Evolutionary conservation across 192 early-diverging fungal genomes (phyloP), one percentile per base, ranked within the genome.

Genomic region (Radiomyces spectabilis): DNA sequence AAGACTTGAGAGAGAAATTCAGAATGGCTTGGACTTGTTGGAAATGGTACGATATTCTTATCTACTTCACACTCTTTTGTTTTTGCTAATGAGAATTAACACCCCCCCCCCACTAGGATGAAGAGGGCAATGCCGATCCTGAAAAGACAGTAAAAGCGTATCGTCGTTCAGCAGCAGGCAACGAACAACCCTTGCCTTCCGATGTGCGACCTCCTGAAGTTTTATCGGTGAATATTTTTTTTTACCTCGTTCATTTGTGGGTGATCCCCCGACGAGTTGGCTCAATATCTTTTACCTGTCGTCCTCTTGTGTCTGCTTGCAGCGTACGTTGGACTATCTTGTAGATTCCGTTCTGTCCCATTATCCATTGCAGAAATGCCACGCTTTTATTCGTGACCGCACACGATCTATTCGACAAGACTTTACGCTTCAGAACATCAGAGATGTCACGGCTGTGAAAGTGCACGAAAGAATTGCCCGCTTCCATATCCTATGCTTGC

Each of bases 401-500:
- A 89, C 84, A 3, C 80, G 94, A 5, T 79, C 86, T 5, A 92
- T 94, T 40, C 70, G 89, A 18, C 85, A 85, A 61, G 94, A 97
- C 53, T 90, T 93, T 53, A 91, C 85, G 9, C 71, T 91, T 3
- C 90, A 94, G 63, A 93, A 93, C 62, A 79, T 78, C 46, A 72
- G 88, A 45, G 82, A 83, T 41, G 50, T 63, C 4, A 77, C 78
- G 37, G 86, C 94, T 0, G 74, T 94, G 0, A 51, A 59, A 10
- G 75, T 79, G 0, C 84, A 88, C 58, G 94, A 97, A 56, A 69
- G 81, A 4, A 93, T 94, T 46, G 91, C 92, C 15, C 75, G 94
- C 1, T 97, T 85, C 52, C 90, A 92, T 55, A 89, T 94, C 24
- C 49, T 92, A 6, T 85, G 84, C 35, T 64, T 85, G 10, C 86